These are phyloP conservation scores for Phylloboletellus chloephorus DNA, from an alignment of 1,284 basidiomycete genomes.

Conservation along the genomic window DNA sequence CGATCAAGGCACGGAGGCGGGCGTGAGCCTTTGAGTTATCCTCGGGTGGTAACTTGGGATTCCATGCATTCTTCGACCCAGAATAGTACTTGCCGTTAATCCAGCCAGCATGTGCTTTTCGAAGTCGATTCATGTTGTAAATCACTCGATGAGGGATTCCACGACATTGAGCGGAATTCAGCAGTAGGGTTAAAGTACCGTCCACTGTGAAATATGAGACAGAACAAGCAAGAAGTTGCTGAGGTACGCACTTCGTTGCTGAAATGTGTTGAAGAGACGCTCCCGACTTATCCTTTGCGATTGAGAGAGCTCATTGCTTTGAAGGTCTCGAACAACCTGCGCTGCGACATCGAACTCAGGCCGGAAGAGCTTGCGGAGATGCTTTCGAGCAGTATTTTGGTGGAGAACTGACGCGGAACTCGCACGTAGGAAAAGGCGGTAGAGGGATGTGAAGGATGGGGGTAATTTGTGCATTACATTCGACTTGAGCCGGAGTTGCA, in stretches of 20 bases:
- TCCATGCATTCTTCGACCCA: slow-evolving; percentile 38
- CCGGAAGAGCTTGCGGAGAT: slow-evolving; percentile 48
- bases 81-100: slow-evolving; percentile 17
- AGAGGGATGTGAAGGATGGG: slow-evolving; percentile 51
- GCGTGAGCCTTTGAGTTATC: slow-evolving; percentile 20
- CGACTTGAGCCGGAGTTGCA: background rate
- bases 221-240: background rate
- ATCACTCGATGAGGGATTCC: slow-evolving; percentile 57
- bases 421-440: slow-evolving; percentile 57
- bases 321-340: slow-evolving; percentile 36
- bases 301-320: slow-evolving; percentile 27
- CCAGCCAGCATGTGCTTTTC: slow-evolving; percentile 27
- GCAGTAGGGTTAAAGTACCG: slow-evolving; percentile 49
- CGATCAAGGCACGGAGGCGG: slow-evolving; percentile 10
- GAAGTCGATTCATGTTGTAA: slow-evolving; percentile 45
- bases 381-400: slow-evolving; percentile 38
- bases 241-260: slow-evolving; percentile 38
- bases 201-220: slow-evolving; percentile 41
- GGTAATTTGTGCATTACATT: slow-evolving; percentile 34
- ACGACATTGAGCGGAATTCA: slow-evolving; percentile 50
- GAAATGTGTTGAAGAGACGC: slow-evolving; percentile 48
- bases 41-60: slow-evolving; percentile 34
- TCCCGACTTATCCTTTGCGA: slow-evolving; percentile 31
- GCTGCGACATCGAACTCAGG: slow-evolving; percentile 54
- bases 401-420: slow-evolving; percentile 60